Conservation (phyloP, 2,329 filamentous ascomycete genomes). For the Arthrinium phaeospermum region DNA sequence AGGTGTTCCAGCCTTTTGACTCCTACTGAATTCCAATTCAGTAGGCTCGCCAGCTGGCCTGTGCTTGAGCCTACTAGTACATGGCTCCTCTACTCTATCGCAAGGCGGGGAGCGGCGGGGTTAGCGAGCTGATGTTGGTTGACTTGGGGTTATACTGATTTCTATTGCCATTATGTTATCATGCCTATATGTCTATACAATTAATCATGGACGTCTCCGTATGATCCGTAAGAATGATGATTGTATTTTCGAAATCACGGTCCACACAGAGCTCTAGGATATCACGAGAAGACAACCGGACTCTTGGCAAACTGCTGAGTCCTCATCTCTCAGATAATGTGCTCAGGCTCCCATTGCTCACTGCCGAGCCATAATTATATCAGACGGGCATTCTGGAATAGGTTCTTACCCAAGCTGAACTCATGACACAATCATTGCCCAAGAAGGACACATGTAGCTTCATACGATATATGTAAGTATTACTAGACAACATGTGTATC, state of each 20-base stretch:
- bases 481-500: slow-evolving; percentile 12
- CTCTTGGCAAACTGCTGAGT: not conserved
- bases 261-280: not conserved
- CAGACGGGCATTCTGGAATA: not conserved
- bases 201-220: not conserved
- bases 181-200: not conserved
- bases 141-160: not conserved
- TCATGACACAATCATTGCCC: slow-evolving; percentile 2
- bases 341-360: not conserved
- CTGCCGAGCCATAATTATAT: not conserved
- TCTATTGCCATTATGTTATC: not conserved
- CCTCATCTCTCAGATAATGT: not conserved
- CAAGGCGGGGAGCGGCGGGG: not conserved
- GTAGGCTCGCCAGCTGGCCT: no score
- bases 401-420: not conserved
- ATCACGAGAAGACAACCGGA: not conserved
- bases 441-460: not conserved
- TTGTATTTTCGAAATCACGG: not conserved
- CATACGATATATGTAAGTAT: slow-evolving; percentile 3
- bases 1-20: no score
- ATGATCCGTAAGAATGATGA: not conserved
- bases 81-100: not conserved
- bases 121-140: not conserved
- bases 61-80: no score
- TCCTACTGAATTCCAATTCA: no score